A percentile compares a stretch with the other conserved stretches of the same genome.
Conservation (phyloP, 139 green algal species). For the Tetradesmus lagerheimii region DNA sequence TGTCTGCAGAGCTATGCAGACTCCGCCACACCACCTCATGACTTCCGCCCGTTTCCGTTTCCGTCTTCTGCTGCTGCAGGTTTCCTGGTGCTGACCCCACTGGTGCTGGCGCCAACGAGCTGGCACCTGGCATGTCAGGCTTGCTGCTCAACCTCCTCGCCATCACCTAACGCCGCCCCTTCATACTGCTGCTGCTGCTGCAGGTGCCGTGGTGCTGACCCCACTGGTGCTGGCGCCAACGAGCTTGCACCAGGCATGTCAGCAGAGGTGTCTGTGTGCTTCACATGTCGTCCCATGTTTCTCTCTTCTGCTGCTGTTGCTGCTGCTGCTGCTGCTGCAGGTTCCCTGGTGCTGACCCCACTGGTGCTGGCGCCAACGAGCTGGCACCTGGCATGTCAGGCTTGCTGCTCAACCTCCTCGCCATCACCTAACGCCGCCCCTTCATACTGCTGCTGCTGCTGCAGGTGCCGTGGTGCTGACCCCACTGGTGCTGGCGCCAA, state of each 20-base stretch:
- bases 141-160: neutral
- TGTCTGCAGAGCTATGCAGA: neutral
- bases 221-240: slow-evolving; percentile 3
- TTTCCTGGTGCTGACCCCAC: neutral
- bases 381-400: slow-evolving; percentile 69
- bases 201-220: neutral
- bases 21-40: too few species aligned
- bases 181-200: neutral
- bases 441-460: neutral
- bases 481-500: slow-evolving; percentile 1
- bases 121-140: slow-evolving; percentile 61
- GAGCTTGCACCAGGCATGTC: slow-evolving; percentile 69
- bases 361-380: slow-evolving; percentile 13
- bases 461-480: neutral
- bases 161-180: too few species aligned
- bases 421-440: too few species aligned
- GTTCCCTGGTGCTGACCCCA: neutral
- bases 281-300: too few species aligned
- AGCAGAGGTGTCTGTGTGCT: slow-evolving; percentile 66
- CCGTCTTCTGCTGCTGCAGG: slow-evolving; percentile 1
- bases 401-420: neutral
- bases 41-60: neutral
- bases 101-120: slow-evolving; percentile 12
- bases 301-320: too few species aligned
- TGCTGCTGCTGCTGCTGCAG: slow-evolving; percentile 10